Evolutionary conservation across 2,329 filamentous ascomycete genomes (phyloP).

Genomic region (Tolypocladium endophyticum): DNA sequence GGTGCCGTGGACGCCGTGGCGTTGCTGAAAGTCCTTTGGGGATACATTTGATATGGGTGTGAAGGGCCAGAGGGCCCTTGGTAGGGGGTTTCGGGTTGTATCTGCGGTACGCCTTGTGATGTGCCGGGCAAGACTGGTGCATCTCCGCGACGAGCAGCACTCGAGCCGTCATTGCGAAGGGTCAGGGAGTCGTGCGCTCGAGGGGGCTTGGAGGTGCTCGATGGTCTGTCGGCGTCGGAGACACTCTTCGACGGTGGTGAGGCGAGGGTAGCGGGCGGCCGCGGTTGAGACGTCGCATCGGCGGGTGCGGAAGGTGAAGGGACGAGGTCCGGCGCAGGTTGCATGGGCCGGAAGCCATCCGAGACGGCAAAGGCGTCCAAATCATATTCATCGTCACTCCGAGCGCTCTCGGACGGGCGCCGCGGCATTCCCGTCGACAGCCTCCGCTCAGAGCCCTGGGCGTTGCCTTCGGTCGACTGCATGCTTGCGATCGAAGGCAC

Average conservation of each 20-base stretch:
- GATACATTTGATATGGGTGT: slow-evolving; percentile 78
- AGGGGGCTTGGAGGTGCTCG: slow-evolving; percentile 46
- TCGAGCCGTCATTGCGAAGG: slow-evolving; percentile 39
- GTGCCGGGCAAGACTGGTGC: slow-evolving; percentile 9
- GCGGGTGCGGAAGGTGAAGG: slow-evolving; percentile 11
- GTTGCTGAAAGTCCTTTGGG: slow-evolving; percentile 60
- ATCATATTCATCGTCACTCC: slow-evolving; percentile 33
- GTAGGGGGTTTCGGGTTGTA: slow-evolving; percentile 52
- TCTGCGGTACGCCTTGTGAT: slow-evolving; percentile 25
- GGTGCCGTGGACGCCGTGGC: slow-evolving; percentile 58
- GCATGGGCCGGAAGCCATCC: slow-evolving; percentile 24
- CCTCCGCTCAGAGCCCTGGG: slow-evolving; percentile 28
- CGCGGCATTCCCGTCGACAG: slow-evolving; percentile 31
- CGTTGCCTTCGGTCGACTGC: slow-evolving; percentile 27
- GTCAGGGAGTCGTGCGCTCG: slow-evolving; percentile 37
- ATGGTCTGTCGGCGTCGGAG: slow-evolving; percentile 28
- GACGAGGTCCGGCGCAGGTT: slow-evolving; percentile 6
- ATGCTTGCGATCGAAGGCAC: slow-evolving; percentile 20
- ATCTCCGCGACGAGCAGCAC: slow-evolving; percentile 6
- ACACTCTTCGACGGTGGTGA: slow-evolving; percentile 12
- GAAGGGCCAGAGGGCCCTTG: slow-evolving; percentile 63
- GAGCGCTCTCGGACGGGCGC: slow-evolving; percentile 21
- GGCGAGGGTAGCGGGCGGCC: slow-evolving; percentile 6
- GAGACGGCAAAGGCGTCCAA: slow-evolving; percentile 39
- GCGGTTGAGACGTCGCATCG: slow-evolving; percentile 9